phyloP scores from a whole-genome alignment of 306 rosid genomes.

The Herpetospermum pedunculosum region DNA sequence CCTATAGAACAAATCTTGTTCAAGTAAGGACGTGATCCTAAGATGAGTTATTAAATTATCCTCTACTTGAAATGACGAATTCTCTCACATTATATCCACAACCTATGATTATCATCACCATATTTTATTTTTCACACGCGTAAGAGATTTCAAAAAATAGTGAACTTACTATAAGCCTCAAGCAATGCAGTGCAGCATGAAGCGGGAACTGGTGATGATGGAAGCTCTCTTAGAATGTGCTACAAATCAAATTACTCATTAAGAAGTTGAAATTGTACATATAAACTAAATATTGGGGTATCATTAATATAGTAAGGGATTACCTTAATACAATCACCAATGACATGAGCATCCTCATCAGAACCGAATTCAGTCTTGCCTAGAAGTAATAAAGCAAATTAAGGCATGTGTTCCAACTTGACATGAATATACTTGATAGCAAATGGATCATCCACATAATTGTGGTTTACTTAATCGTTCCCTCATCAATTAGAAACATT shows the following conservation, averaged over 20 bases:
- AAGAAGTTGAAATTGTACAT: background rate
- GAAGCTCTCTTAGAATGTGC: slow-evolving; percentile 96
- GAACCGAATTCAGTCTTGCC: slow-evolving; percentile 82
- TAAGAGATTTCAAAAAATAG: background rate
- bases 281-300: background rate
- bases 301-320: background rate
- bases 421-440: background rate
- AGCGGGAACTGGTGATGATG: slow-evolving; percentile 98
- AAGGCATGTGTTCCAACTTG: slow-evolving; percentile 13
- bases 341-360: slow-evolving; percentile 94
- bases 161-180: slow-evolving; percentile 86
- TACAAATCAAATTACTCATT: slow-evolving; percentile 29
- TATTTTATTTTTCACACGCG: background rate
- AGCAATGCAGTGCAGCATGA: slow-evolving; percentile 95
- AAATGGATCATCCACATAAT: slow-evolving; percentile 3
- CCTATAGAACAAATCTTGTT: too few species aligned
- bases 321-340: slow-evolving; percentile 99
- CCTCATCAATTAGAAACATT: background rate
- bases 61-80: background rate
- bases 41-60: background rate
- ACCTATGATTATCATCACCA: background rate
- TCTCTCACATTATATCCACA: background rate
- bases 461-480: background rate
- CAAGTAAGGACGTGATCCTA: too few species aligned
- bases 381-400: slow-evolving; percentile 21